These are phyloP conservation scores for Hydnomerulius pinastri DNA, from an alignment of 768 basidiomycete genomes.

Conservation along the genomic window DNA sequence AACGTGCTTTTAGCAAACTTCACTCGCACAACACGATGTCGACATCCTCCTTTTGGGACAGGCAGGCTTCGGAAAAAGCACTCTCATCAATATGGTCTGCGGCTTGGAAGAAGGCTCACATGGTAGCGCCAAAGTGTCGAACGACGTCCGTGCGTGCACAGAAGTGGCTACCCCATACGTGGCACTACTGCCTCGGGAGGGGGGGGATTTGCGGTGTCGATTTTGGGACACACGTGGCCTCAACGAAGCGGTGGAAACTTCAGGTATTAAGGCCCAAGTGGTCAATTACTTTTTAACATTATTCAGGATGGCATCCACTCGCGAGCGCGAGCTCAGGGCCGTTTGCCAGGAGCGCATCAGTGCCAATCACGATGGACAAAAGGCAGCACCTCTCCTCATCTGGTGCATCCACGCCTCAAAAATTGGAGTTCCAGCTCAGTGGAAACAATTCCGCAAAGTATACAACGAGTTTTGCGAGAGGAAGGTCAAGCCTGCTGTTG, in stretches of 20 bases:
- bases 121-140: conserved; percentile 18
- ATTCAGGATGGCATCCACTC: conserved; percentile 1
- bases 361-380: conserved; percentile 10
- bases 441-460: conserved; percentile 28
- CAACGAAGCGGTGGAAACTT: conserved; percentile 17
- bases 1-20: conserved; percentile 10
- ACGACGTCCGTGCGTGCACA: conserved; percentile 21
- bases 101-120: conserved; percentile 1
- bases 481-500: conserved; percentile 26
- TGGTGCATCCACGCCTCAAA: conserved; percentile 34
- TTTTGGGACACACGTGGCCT: conserved; percentile 31
- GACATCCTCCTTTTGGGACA: conserved; percentile 25
- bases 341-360: conserved; percentile 20
- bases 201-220: conserved; percentile 4
- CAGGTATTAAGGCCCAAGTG: conserved; percentile 8
- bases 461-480: conserved; percentile 25
- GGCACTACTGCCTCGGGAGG: background rate
- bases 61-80: conserved; percentile 28
- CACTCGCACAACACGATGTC: background rate
- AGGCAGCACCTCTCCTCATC: conserved; percentile 16
- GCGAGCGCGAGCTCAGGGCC: conserved; percentile 24
- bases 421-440: conserved; percentile 27
- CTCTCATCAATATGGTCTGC: conserved; percentile 27
- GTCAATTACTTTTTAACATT: conserved; percentile 11
- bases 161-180: conserved; percentile 6